Base-by-base conservation (phyloP, 2,329 filamentous ascomycete genomes). In the Stachybotrys chlorohalonatus region DNA sequence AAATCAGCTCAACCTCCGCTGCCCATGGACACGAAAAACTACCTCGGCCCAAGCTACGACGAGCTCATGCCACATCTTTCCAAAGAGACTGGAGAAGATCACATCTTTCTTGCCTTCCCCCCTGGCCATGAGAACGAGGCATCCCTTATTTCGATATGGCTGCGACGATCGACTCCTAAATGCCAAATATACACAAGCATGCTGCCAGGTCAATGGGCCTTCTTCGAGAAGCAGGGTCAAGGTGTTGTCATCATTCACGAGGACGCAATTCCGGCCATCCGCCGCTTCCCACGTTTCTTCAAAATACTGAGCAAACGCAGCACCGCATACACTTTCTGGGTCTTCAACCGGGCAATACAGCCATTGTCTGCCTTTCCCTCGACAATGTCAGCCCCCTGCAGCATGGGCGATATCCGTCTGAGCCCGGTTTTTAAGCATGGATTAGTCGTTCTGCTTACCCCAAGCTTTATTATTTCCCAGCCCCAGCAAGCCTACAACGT, bases 61-160 rank as follows among this genome's bases (percentile, higher is more conserved):
- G 56, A 60, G 8, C 64, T 73, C 1, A 52, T 68, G 30, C 62
- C 66, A 54, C 13, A 31, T 53, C 31, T 7, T 13, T 17, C 49
- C 50, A 57, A 31, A 53, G 56, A 17, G 58, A 55, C 57, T 7
- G 62, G 36, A 3, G 36, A 59, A 31, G 60, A 65, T 4, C 61
- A 58, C 30, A 76, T 82, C 58, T 82, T 75, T 56, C 62, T 84
- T 1, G 66, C 75, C 2, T 82, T 82, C 52, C 78, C 80, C 1
- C 59, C 62, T 0, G 66, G 69, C 2, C 66, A 67, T 31, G 55
- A 59, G 7, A 54, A 66, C 11, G 69, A 72, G 45, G 67, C 68
- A 16, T 58, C 66, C 8, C 68, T 75, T 8, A n/a, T 81, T 2
- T 68, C 63, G 31, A 63, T 66, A 16, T 83, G 78, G 77, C 61